A percentile compares a stretch with the other conserved stretches of the same genome.
These are phyloP conservation scores for Schizonepeta tenuifolia DNA, from an alignment of 257 asterid genomes.

Conservation along the genomic window DNA sequence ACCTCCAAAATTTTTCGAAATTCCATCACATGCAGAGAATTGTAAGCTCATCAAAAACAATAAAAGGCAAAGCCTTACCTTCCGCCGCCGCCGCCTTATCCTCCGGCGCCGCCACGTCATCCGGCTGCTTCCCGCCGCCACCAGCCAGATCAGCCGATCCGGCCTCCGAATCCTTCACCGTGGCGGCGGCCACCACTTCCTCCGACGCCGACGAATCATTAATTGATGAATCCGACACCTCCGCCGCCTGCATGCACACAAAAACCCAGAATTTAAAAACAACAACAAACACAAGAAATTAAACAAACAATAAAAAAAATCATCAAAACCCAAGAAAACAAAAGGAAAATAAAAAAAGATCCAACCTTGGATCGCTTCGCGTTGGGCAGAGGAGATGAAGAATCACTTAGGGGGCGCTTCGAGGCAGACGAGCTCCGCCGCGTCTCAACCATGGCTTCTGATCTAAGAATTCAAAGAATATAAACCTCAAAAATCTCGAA, in stretches of 20 bases:
- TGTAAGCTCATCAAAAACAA: no score
- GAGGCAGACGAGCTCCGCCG: constrained; percentile 84
- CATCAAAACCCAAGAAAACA: neutral
- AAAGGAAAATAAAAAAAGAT: constrained; percentile 8
- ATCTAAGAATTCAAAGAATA: constrained; percentile 25
- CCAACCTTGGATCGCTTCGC: constrained; percentile 91
- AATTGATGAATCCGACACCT: constrained; percentile 65
- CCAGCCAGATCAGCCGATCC: constrained; percentile 72
- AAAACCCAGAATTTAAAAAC: constrained; percentile 35
- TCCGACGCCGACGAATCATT: constrained; percentile 53
- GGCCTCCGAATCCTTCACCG: constrained; percentile 59
- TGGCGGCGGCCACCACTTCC: constrained; percentile 39
- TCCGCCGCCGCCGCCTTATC: constrained; percentile 48
- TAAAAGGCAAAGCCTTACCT: constrained; percentile 44
- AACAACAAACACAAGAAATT: neutral
- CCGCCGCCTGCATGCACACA: constrained; percentile 71
- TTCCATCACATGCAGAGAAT: constrained; percentile 31
- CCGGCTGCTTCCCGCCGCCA: constrained; percentile 47
- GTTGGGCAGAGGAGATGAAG: constrained; percentile 57
- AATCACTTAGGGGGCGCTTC: constrained; percentile 64
- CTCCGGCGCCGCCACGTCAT: constrained; percentile 39
- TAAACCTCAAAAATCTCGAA: constrained; percentile 1
- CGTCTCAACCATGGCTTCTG: constrained; percentile 76
- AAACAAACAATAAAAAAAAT: neutral
- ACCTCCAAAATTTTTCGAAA: constrained; percentile 17